Evolutionary conservation across 176 grass and related monocot genomes (phyloP).

Genomic region (Zea luxurians): DNA sequence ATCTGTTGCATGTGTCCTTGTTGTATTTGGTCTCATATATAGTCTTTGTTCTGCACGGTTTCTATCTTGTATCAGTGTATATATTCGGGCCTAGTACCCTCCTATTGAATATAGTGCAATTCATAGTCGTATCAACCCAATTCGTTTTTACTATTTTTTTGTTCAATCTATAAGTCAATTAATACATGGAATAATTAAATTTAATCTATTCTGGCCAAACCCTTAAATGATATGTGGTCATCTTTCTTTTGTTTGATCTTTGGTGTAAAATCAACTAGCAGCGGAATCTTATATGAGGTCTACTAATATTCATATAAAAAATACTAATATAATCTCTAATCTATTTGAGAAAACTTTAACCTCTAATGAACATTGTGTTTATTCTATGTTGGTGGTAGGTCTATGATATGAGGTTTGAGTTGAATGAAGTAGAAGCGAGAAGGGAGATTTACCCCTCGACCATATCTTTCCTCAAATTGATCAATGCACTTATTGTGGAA

Average conservation of each 20-base stretch:
- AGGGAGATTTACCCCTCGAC: slow-evolving; percentile 94
- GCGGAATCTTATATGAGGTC: neutral
- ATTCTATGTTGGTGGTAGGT: slow-evolving; percentile 49
- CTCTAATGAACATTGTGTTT: slow-evolving; percentile 19
- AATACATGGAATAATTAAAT: neutral
- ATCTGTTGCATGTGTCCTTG: too few species aligned
- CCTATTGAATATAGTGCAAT: too few species aligned
- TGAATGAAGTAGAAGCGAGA: slow-evolving; percentile 97
- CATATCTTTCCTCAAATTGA: slow-evolving; percentile 94
- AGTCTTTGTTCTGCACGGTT: too few species aligned
- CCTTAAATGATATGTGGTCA: neutral
- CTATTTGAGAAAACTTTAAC: neutral
- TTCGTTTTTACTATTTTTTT: neutral
- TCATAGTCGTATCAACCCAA: too few species aligned
- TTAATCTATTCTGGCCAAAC: neutral
- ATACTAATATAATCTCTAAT: slow-evolving; percentile 16
- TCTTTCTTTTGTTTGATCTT: neutral
- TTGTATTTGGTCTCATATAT: too few species aligned
- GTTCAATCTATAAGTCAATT: neutral
- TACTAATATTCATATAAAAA: slow-evolving; percentile 15
- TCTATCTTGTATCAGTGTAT: too few species aligned
- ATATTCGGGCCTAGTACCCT: too few species aligned
- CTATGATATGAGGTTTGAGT: slow-evolving; percentile 98
- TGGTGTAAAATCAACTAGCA: neutral
- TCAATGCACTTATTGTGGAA: slow-evolving; percentile 92